Percentiles rank a stretch among this genome's conserved stretches.
These are phyloP conservation scores for Suillus discolor DNA, from an alignment of 768 basidiomycete genomes.

Conservation along the genomic window DNA sequence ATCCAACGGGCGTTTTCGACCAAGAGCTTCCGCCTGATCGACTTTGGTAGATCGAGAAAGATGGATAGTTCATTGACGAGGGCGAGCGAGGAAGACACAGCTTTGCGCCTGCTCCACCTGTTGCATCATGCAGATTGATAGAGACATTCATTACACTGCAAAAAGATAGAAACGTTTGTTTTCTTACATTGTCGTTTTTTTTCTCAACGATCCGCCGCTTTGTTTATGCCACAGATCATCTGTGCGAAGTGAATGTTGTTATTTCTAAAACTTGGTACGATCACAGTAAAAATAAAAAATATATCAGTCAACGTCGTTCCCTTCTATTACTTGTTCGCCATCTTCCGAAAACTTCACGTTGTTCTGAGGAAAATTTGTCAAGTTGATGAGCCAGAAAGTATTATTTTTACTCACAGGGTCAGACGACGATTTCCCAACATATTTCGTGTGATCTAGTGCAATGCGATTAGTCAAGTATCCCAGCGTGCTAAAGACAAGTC, in stretches of 20 bases:
- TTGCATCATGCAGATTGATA: neutral
- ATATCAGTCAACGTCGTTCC: conserved; percentile 48
- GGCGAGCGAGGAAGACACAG: neutral
- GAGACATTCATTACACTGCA: neutral
- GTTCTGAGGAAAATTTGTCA: conserved; percentile 42
- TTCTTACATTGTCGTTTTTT: neutral
- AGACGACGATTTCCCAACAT: conserved; percentile 67
- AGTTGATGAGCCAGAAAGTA: neutral
- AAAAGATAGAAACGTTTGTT: neutral
- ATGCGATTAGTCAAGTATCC: conserved; percentile 10
- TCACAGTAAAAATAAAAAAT: neutral
- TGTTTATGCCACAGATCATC: neutral
- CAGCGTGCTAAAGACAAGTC: conserved; percentile 26
- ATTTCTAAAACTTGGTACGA: neutral
- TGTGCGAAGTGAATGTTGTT: neutral
- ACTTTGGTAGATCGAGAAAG: conserved; percentile 45
- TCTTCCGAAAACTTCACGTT: conserved; percentile 81
- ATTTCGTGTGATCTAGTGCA: conserved; percentile 78
- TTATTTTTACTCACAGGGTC: conserved; percentile 36
- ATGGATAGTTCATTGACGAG: neutral
- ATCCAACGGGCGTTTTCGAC: conserved; percentile 1
- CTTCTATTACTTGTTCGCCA: conserved; percentile 71
- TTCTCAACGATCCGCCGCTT: neutral
- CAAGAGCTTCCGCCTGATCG: conserved; percentile 50
- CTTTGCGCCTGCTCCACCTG: neutral